phyloP scores from a whole-genome alignment of 129 eudicot species.

The Logfia minima region DNA sequence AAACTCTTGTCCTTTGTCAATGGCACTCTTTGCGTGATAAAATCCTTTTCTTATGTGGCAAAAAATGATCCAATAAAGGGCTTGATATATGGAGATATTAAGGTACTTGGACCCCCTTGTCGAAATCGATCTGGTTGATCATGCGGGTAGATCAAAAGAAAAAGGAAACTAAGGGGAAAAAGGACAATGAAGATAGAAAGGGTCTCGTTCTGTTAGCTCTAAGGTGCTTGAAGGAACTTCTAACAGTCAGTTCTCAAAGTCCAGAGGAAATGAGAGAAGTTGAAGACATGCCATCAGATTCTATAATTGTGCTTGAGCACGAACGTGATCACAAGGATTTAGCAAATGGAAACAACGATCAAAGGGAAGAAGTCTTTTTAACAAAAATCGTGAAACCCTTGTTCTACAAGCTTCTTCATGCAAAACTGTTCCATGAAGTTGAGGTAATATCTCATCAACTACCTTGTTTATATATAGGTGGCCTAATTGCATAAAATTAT shows the following conservation, averaged over 20 bases:
- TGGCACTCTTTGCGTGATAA: constrained; percentile 46
- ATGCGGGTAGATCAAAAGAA: constrained; percentile 40
- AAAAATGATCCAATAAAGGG: constrained; percentile 53
- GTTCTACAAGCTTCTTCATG: constrained; percentile 55
- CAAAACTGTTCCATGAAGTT: constrained; percentile 63
- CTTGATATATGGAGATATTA: constrained; percentile 68
- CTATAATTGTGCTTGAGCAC: constrained; percentile 25
- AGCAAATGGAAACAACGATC: constrained; percentile 38
- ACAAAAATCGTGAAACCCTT: constrained; percentile 54
- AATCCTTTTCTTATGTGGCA: constrained; percentile 44
- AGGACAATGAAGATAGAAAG: constrained; percentile 54
- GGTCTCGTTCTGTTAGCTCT: constrained; percentile 51
- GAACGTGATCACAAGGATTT: constrained; percentile 33
- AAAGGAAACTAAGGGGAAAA: constrained; percentile 48
- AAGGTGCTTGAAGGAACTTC: constrained; percentile 60
- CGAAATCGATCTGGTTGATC: constrained; percentile 53
- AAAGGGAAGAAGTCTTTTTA: constrained; percentile 43
- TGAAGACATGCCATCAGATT: constrained; percentile 47
- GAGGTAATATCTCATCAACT: constrained; percentile 46
- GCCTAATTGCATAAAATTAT: neutral
- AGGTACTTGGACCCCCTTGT: constrained; percentile 58
- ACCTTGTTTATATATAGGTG: neutral
- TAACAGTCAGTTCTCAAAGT: constrained; percentile 36
- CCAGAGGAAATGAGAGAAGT: constrained; percentile 43
- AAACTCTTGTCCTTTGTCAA: constrained; percentile 41